These are phyloP conservation scores for Lenzites betulinus DNA, from an alignment of 768 basidiomycete species.

Conservation along the genomic window DNA sequence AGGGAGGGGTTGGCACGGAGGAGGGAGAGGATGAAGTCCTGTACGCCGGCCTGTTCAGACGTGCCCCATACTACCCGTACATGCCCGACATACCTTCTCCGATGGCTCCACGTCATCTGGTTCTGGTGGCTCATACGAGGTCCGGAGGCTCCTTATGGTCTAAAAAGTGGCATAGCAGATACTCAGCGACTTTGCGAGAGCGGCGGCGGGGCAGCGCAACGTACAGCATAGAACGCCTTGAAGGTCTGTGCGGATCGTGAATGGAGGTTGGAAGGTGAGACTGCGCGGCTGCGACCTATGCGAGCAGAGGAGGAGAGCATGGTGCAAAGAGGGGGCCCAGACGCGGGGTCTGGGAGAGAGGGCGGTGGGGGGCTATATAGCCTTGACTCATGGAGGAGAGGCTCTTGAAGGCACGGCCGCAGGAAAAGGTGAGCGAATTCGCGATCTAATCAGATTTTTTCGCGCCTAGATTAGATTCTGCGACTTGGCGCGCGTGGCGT, in stretches of 20 bases:
- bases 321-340: constrained; percentile 6
- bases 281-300: constrained; percentile 2
- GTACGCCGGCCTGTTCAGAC: constrained; percentile 4
- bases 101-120: constrained; percentile 30
- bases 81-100: constrained; percentile 30
- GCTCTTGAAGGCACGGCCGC: background rate
- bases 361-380: constrained; percentile 14
- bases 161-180: constrained; percentile 9
- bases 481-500: constrained; percentile 13
- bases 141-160: constrained; percentile 31
- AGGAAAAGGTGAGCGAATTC: background rate
- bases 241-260: constrained; percentile 33
- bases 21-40: constrained; percentile 98
- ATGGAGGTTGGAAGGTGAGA: constrained; percentile 9
- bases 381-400: constrained; percentile 12
- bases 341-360: background rate
- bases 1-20: constrained; percentile 89
- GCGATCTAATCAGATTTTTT: constrained; percentile 19
- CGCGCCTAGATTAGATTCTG: constrained; percentile 12
- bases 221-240: constrained; percentile 35
- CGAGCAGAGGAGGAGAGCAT: constrained; percentile 23
- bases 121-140: constrained; percentile 22
- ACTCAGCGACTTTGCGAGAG: background rate
- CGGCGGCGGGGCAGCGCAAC: constrained; percentile 6
- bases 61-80: background rate